Evolutionary conservation across 148 eudicot species (phyloP), one percentile per base, ranked within the genome.

Genomic region (Agrostemma githago): DNA sequence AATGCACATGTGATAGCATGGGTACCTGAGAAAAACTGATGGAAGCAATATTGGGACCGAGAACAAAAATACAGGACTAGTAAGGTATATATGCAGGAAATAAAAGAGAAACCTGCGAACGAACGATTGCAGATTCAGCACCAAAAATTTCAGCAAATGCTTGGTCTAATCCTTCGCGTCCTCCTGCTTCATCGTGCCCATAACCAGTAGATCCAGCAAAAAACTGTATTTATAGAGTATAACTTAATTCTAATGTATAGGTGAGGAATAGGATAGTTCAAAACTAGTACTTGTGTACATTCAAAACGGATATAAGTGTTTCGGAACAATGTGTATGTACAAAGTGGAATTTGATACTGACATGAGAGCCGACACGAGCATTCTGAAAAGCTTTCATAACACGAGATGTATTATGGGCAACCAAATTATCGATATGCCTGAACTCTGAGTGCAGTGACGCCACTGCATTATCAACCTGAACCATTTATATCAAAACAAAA

Each of bases 161-260:
- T 79, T 87, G 87, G 79, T 93, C 98, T 73, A 93, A 87, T 63
- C 95, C 98, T 79, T 93, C 97, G 42, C 98, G 92, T 8, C 98
- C 98, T 41, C 98, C 98, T 26, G 98, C 90, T 82, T 93, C 98
- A 80, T 91, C 98, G 75, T 93, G 98, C 44, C 97, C 98, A 83
- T 91, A 93, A 63, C 98, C 98, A 42, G 98, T 93, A 81, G 91
- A 85, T 74, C 98, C 98, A 83, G 92, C 92, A 83, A 93, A 93
- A 81, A 88, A 92, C 97, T 93, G 83, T 66, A 74, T 63, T 63
- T 2, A 48, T 8, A 12, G 53, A 46, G 53, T 46, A 19, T 26
- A 14, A 41, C 1, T 2, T 41, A 42, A 39, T 16, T n/a, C 39
- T n/a, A 38, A 38, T 64, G 43, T 9, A 59, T 5, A 15, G 42